phyloP scores from a whole-genome alignment of 2,329 filamentous ascomycete genomes.

The Ampelomyces quisqualis region DNA sequence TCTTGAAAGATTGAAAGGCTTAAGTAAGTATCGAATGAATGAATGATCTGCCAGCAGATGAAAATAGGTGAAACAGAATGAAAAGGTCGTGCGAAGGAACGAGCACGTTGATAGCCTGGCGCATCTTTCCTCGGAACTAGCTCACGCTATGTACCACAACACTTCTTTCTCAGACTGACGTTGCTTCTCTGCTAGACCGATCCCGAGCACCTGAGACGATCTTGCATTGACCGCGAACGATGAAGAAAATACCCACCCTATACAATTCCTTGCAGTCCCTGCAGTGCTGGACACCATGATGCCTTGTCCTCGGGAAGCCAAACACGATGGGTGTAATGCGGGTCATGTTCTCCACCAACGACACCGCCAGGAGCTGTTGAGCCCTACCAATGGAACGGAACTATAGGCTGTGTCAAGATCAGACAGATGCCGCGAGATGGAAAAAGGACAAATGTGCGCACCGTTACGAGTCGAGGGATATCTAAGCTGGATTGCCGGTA shows the following conservation, averaged over 20 bases:
- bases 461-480: too few species aligned
- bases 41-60: conserved; percentile 35
- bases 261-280: conserved; percentile 6
- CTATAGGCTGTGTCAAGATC: conserved; percentile 3
- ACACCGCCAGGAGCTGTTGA: conserved; percentile 9
- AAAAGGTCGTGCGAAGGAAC: conserved; percentile 36
- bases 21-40: conserved; percentile 17
- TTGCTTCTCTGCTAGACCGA: conserved; percentile 7
- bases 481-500: too few species aligned
- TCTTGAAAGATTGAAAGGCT: conserved; percentile 23
- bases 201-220: conserved; percentile 20
- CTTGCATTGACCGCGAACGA: conserved; percentile 18
- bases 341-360: conserved; percentile 17
- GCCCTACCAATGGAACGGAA: conserved; percentile 11
- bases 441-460: too few species aligned
- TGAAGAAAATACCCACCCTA: conserved; percentile 12
- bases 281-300: conserved; percentile 2
- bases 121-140: conserved; percentile 19
- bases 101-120: conserved; percentile 38
- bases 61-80: conserved; percentile 28
- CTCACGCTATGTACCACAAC: conserved; percentile 30
- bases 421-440: conserved; percentile 1
- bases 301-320: conserved; percentile 11
- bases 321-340: conserved; percentile 13
- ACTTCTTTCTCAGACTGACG: conserved; percentile 2